Evolutionary conservation across 2,329 filamentous ascomycete species (phyloP), one percentile per base, ranked within the genome.

Genomic region (Aureobasidium sp.): DNA sequence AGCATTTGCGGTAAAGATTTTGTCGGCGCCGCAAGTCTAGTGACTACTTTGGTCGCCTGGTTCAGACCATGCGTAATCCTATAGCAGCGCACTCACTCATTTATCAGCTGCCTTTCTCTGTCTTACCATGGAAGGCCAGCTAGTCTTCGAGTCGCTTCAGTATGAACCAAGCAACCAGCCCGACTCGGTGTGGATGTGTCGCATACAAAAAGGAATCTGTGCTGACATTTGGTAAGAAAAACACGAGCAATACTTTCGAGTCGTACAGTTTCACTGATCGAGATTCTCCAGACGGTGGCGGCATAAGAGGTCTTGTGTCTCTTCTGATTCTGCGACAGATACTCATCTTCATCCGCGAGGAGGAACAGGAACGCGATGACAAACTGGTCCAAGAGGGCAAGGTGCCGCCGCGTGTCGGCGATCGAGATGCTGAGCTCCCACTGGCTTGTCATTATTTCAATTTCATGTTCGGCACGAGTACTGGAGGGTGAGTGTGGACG

Each of bases 401-500:
- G 10, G 14, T 3, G 25, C 12, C 38, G 11, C 38, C 38, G n/a
- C 38, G 17, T 7, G 22, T 29, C 21, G 22, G n/a, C 21, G 17
- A 27, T 12, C 22, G 27, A 14, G 22, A 42, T 2, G 29, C 24
- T 11, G 38, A 51, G 53, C 2, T 55, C 51, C 6, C 60, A 0
- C 63, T 66, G 30, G 66, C 69, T 29, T 69, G 68, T 53, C 65
- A 71, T 6, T 62, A 64, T 37, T 71, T 71, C 44, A 64, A 70
- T 53, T 62, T 76, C 54, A 74, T 76, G 8, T 65, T 63, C 5
- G 69, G 69, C 0, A 69, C 66, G 0, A 64, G 65, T 21, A 68
- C 67, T 2, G 68, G 68, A 48, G 67, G 68, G 69, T 71, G 53
- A 39, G 63, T 57, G 27, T 17, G 30, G n/a, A 30, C n/a, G 35